Evolutionary conservation across 2,329 filamentous ascomycete genomes (phyloP).

Genomic region (Microdochium trichocladiopsis): DNA sequence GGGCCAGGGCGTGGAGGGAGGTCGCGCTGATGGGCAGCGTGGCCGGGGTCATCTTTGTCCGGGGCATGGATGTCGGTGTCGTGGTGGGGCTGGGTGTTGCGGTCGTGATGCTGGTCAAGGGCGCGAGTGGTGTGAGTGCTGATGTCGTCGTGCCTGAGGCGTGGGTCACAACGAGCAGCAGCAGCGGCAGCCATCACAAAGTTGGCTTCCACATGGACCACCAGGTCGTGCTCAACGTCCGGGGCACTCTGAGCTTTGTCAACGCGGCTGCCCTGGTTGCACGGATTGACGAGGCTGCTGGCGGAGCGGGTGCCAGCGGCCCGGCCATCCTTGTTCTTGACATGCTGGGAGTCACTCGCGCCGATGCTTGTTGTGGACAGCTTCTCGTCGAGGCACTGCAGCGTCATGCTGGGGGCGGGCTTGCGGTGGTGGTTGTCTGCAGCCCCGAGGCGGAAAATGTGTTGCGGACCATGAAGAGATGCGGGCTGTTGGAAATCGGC

Average conservation of each 20-base stretch:
- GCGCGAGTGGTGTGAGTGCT: background rate
- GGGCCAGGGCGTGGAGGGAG: constrained; percentile 59
- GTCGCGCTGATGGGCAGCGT: constrained; percentile 63
- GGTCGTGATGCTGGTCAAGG: constrained; percentile 53
- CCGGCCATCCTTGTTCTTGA: background rate
- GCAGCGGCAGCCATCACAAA: background rate
- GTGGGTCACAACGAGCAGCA: background rate
- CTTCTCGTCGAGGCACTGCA: background rate
- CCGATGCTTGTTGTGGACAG: background rate
- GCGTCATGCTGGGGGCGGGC: background rate
- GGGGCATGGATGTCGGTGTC: constrained; percentile 64
- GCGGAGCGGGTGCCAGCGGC: background rate
- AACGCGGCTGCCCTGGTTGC: background rate
- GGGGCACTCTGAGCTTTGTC: background rate
- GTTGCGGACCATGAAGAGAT: background rate
- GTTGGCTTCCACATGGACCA: background rate
- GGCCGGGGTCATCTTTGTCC: constrained; percentile 65
- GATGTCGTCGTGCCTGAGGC: background rate
- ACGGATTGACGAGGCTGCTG: background rate
- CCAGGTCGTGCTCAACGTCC: background rate
- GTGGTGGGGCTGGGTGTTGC: constrained; percentile 65
- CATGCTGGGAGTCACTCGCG: background rate
- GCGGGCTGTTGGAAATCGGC: background rate
- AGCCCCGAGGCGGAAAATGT: background rate
- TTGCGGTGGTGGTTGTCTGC: background rate